These are phyloP conservation scores for Apiotrichum montevideense DNA, from an alignment of 1,284 basidiomycete genomes.

Conservation along the genomic window DNA sequence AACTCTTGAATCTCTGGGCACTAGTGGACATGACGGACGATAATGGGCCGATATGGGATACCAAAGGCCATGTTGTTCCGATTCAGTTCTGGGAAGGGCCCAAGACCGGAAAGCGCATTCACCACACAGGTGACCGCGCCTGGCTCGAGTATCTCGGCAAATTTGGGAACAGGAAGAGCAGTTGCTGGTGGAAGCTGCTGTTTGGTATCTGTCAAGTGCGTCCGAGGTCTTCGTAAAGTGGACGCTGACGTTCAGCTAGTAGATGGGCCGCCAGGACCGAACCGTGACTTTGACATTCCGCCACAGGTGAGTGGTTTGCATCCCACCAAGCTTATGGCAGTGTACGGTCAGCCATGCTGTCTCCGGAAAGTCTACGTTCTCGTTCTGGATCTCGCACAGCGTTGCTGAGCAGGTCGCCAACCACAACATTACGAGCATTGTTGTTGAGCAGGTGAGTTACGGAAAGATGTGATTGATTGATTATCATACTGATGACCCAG, in stretches of 20 bases:
- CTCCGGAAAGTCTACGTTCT: conserved; percentile 18
- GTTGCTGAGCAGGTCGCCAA: conserved; percentile 9
- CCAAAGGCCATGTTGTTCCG: conserved; percentile 31
- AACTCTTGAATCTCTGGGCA: conserved; percentile 26
- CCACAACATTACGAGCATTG: conserved; percentile 22
- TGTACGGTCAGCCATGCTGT: conserved; percentile 27
- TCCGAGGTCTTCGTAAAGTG: no score
- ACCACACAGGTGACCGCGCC: conserved; percentile 21
- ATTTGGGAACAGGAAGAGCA: conserved; percentile 35
- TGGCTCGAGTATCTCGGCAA: conserved; percentile 40
- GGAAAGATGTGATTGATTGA: neutral
- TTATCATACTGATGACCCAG: neutral
- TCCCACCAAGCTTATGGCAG: conserved; percentile 15
- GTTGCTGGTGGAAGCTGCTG: conserved; percentile 39
- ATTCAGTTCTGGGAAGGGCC: conserved; percentile 36
- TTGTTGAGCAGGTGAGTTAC: conserved; percentile 34
- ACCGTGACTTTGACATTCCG: conserved; percentile 31
- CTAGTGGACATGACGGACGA: conserved; percentile 42
- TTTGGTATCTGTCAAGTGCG: conserved; percentile 27
- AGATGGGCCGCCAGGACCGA: conserved; percentile 37
- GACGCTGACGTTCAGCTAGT: conserved; percentile 21
- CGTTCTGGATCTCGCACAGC: conserved; percentile 27
- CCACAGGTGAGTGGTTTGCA: conserved; percentile 23
- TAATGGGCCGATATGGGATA: conserved; percentile 41
- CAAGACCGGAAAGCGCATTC: conserved; percentile 13